Conservation (phyloP, 2,329 filamentous ascomycete genomes). For the Venturia nashicola region DNA sequence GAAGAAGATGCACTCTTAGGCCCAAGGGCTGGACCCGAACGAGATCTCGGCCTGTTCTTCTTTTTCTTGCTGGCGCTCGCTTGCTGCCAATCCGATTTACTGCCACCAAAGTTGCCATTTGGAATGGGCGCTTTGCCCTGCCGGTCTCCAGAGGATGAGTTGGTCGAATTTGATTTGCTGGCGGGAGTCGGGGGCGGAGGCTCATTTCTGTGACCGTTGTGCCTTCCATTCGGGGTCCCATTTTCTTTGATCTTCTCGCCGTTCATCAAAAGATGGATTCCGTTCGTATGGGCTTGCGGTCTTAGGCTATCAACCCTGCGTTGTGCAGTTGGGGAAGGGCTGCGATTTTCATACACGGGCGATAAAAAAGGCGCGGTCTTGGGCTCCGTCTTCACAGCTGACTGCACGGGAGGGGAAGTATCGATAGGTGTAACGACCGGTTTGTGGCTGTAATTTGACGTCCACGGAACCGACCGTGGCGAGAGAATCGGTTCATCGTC, state of each 20-base stretch:
- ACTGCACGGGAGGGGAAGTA: conserved; percentile 35
- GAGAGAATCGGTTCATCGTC: background rate
- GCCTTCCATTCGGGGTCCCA: background rate
- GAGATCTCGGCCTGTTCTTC: background rate
- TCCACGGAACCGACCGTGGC: background rate
- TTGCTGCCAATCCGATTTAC: background rate
- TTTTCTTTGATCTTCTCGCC: background rate
- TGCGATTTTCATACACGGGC: conserved; percentile 62
- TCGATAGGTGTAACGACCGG: conserved; percentile 3
- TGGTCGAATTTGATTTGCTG: background rate
- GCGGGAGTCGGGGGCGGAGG: background rate
- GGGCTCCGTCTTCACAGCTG: conserved; percentile 46
- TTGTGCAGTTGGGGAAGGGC: conserved; percentile 52
- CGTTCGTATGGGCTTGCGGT: conserved; percentile 13
- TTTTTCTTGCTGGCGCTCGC: background rate
- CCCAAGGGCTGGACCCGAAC: background rate
- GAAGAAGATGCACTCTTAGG: background rate
- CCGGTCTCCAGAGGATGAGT: background rate
- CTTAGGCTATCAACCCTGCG: conserved; percentile 37
- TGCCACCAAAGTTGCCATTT: background rate
- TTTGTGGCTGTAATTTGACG: background rate
- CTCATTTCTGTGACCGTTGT: background rate
- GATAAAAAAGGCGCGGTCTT: conserved; percentile 47
- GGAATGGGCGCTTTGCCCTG: background rate
- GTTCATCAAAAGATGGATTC: conserved; percentile 16